Conservation (phyloP, 805 yeast genomes). For the Hanseniaspora jakobsenii region DNA sequence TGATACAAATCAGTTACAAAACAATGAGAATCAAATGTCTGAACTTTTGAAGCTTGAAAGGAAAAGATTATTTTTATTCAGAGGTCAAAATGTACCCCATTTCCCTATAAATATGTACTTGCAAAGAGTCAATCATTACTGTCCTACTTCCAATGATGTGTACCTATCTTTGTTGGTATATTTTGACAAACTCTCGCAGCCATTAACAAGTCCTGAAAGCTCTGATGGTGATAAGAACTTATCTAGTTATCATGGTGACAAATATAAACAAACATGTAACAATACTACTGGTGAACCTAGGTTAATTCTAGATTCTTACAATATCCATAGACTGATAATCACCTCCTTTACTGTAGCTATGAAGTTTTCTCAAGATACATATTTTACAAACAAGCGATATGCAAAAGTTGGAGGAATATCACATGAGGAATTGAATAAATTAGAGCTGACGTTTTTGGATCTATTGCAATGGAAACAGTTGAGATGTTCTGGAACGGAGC, state of each 20-base stretch:
- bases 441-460: constrained; percentile 42
- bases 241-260: no score
- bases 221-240: no score
- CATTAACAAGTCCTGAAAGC: no score
- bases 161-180: constrained; percentile 81
- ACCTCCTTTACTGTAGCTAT: constrained; percentile 93
- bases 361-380: constrained; percentile 87
- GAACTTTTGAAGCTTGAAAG: constrained; percentile 5
- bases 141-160: constrained; percentile 97
- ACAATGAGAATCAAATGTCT: background rate
- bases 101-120: constrained; percentile 81
- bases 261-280: constrained; percentile 27
- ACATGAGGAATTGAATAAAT: constrained; percentile 78
- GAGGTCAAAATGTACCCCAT: constrained; percentile 94
- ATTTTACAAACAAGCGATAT: constrained; percentile 85
- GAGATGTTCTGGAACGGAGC: constrained; percentile 5
- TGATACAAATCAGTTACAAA: constrained; percentile 28
- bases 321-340: constrained; percentile 84
- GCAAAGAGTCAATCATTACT: constrained; percentile 81
- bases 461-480: constrained; percentile 9
- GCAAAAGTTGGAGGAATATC: constrained; percentile 95
- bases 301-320: constrained; percentile 91
- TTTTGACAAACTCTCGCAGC: constrained; percentile 50
- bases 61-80: constrained; percentile 48
- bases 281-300: constrained; percentile 33